A percentile compares a stretch with the other conserved stretches of the same genome.
Conservation (phyloP, 2,329 filamentous ascomycete species). For the Colletotrichum echinochloae region DNA sequence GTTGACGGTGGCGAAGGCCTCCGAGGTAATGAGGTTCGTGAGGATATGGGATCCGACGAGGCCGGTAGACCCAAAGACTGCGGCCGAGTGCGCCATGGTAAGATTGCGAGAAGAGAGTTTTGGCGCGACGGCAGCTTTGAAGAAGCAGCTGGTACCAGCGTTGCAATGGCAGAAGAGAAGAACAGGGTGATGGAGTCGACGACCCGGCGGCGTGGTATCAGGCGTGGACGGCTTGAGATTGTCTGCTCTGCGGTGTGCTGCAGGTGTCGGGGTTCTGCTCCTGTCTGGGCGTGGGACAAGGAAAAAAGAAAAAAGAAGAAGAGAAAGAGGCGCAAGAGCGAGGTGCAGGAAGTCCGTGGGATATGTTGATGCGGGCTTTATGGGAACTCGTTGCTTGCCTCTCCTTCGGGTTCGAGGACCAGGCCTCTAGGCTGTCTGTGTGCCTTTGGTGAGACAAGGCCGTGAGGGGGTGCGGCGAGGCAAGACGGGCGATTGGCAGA, state of each 20-base stretch:
- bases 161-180: constrained; percentile 2
- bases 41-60: constrained; percentile 82
- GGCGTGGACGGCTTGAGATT: neutral
- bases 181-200: constrained; percentile 18
- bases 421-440: constrained; percentile 29
- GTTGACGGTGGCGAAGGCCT: constrained; percentile 65
- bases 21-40: constrained; percentile 67
- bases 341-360: constrained; percentile 30
- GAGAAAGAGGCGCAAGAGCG: constrained; percentile 12
- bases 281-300: constrained; percentile 19
- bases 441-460: constrained; percentile 33
- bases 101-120: neutral
- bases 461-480: constrained; percentile 30
- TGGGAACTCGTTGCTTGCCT: constrained; percentile 19
- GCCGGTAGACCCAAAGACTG: constrained; percentile 73
- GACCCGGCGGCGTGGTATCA: constrained; percentile 23
- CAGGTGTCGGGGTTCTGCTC: constrained; percentile 16
- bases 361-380: constrained; percentile 37
- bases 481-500: constrained; percentile 4
- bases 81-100: constrained; percentile 35
- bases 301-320: neutral
- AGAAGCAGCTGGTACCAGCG: constrained; percentile 2
- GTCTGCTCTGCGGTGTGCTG: constrained; percentile 38
- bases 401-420: constrained; percentile 5
- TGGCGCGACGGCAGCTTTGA: constrained; percentile 3